Evolutionary conservation across 2,329 filamentous ascomycete genomes (phyloP).

Genomic region (Chaetomium sp.): DNA sequence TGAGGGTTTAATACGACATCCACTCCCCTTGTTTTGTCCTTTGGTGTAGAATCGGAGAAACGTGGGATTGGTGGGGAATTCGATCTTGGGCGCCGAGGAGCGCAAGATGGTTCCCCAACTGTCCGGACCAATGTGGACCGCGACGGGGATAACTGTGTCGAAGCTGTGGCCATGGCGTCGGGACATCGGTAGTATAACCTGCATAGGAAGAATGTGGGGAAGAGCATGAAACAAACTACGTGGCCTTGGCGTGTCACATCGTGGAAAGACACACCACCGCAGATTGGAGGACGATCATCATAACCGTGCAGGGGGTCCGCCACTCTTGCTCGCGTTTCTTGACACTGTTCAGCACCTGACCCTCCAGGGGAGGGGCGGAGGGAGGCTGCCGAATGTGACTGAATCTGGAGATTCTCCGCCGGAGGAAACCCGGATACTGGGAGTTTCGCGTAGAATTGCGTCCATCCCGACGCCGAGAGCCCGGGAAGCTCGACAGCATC

Average conservation of each 20-base stretch:
- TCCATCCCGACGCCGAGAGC: background rate
- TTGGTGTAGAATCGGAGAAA: conserved; percentile 10
- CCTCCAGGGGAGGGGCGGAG: background rate
- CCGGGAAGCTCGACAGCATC: background rate
- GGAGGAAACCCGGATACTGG: background rate
- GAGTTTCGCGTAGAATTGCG: background rate
- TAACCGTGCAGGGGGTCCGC: background rate
- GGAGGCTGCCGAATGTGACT: conserved; percentile 14
- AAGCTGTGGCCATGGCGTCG: background rate
- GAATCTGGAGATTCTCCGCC: conserved; percentile 14
- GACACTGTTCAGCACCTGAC: background rate
- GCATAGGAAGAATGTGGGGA: conserved; percentile 7
- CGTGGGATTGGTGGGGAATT: conserved; percentile 19
- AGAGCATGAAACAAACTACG: conserved; percentile 12
- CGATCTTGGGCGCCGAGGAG: background rate
- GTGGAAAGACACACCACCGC: background rate
- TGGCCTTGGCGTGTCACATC: conserved; percentile 20
- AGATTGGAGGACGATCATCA: conserved; percentile 7
- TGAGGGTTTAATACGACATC: background rate
- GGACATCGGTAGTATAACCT: conserved; percentile 7
- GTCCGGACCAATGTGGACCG: background rate
- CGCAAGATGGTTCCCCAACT: background rate
- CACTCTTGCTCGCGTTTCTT: background rate
- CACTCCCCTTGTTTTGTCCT: background rate
- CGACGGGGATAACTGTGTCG: background rate